A percentile compares a stretch with the other conserved stretches of the same genome.
phyloP scores from a whole-genome alignment of 345 rosid genomes.

The Abelmoschus esculentus region DNA sequence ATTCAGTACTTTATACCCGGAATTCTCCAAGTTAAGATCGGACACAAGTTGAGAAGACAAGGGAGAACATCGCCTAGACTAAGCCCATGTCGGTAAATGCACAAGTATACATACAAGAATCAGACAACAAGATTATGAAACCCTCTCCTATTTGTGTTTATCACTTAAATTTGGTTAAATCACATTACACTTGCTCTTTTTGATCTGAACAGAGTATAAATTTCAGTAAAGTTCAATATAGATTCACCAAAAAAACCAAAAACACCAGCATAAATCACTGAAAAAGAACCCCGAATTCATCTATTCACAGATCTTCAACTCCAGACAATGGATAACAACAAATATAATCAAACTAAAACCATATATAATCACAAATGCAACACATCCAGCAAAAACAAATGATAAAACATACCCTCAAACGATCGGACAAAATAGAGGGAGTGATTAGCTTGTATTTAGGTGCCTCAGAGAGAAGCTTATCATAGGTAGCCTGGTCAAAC shows the following conservation, averaged over 20 bases:
- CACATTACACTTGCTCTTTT: too few species aligned
- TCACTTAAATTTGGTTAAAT: too few species aligned
- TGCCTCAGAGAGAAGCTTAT: background rate
- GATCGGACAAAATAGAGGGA: background rate
- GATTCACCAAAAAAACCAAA: background rate
- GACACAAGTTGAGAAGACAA: background rate
- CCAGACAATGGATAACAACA: background rate
- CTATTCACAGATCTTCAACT: background rate
- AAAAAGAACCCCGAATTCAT: background rate
- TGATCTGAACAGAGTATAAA: too few species aligned
- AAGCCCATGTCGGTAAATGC: background rate
- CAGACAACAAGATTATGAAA: background rate
- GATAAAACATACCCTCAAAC: background rate
- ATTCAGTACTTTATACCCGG: background rate
- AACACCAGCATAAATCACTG: background rate
- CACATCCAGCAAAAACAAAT: background rate
- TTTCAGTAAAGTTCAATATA: too few species aligned
- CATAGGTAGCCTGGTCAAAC: background rate
- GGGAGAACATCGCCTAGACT: background rate
- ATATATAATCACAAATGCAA: background rate
- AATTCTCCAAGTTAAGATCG: background rate
- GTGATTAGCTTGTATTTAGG: slow-evolving; percentile 1
- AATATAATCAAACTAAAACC: background rate
- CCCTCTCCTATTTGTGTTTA: too few species aligned
- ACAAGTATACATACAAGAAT: background rate